Percentiles rank a stretch among this genome's conserved stretches.
These are phyloP conservation scores for Ustulina deusta DNA, from an alignment of 2,329 filamentous ascomycete genomes.

Conservation along the genomic window DNA sequence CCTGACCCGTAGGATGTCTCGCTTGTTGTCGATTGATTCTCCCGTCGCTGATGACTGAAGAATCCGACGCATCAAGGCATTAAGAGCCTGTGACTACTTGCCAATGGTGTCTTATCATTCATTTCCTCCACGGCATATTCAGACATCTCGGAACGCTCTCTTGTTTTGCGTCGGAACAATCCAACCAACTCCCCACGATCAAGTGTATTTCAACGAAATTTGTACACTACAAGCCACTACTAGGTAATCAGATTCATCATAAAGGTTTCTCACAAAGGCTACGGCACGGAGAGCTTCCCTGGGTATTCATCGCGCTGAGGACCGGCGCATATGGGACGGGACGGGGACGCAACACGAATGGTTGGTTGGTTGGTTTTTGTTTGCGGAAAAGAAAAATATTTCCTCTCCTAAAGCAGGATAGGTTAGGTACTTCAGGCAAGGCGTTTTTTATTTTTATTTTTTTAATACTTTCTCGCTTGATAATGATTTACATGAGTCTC, in stretches of 20 bases:
- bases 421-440: not conserved
- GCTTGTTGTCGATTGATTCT: not conserved
- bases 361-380: not conserved
- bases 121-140: not conserved
- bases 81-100: not conserved
- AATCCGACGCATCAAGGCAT: not conserved
- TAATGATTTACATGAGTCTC: constrained; percentile 1
- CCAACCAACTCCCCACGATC: not conserved
- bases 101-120: not conserved
- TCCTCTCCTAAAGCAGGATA: not conserved
- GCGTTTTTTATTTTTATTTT: constrained; percentile 3
- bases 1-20: not conserved
- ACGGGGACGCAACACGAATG: not conserved
- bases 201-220: not conserved
- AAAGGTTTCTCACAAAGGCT: not conserved
- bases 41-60: not conserved
- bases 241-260: constrained; percentile 3
- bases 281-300: not conserved
- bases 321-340: constrained; percentile 10
- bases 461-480: not conserved
- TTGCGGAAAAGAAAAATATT: not conserved
- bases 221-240: constrained; percentile 4
- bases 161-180: not conserved
- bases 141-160: not conserved
- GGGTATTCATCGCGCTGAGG: constrained; percentile 1